phyloP scores from a whole-genome alignment of 352 stramenopile species.

The Thalassiosira mediterranea region DNA sequence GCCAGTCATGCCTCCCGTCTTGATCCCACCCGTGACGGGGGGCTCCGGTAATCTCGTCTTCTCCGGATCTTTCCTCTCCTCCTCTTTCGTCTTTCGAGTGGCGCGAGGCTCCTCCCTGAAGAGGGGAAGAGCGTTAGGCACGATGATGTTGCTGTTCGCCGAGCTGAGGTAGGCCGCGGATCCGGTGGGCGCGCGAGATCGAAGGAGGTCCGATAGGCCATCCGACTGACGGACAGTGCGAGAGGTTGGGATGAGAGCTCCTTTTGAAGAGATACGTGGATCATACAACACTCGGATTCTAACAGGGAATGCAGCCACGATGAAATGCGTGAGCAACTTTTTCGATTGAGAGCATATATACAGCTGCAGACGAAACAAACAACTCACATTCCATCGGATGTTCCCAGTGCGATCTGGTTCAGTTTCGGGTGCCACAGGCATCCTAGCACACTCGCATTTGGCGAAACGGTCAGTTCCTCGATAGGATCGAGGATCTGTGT shows the following conservation, averaged over 20 bases:
- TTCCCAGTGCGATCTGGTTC: constrained; percentile 84
- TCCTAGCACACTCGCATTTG: constrained; percentile 66
- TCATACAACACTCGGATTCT: constrained; percentile 81
- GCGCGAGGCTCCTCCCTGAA: constrained; percentile 71
- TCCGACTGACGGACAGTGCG: constrained; percentile 47
- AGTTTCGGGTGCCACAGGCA: constrained; percentile 84
- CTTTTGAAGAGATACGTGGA: constrained; percentile 74
- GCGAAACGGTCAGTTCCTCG: constrained; percentile 57
- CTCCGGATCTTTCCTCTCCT: constrained; percentile 75
- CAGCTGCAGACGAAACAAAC: not conserved
- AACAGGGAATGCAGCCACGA: constrained; percentile 1
- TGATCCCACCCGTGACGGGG: constrained; percentile 72
- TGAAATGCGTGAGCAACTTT: too few relatives aligned
- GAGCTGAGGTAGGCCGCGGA: constrained; percentile 55
- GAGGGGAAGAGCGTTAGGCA: constrained; percentile 82
- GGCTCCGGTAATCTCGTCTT: constrained; percentile 78
- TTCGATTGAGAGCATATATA: constrained; percentile 1
- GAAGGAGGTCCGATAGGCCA: constrained; percentile 57
- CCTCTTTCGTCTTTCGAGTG: constrained; percentile 69
- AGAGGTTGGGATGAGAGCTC: constrained; percentile 71
- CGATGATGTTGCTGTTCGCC: constrained; percentile 70
- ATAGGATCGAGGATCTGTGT: constrained; percentile 40
- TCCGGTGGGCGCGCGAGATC: constrained; percentile 54
- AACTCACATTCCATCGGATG: constrained; percentile 65
- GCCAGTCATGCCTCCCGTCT: constrained; percentile 46